These are phyloP conservation scores for Lanmaoa pseudosensibilis DNA, from an alignment of 768 basidiomycete genomes.

Conservation along the genomic window DNA sequence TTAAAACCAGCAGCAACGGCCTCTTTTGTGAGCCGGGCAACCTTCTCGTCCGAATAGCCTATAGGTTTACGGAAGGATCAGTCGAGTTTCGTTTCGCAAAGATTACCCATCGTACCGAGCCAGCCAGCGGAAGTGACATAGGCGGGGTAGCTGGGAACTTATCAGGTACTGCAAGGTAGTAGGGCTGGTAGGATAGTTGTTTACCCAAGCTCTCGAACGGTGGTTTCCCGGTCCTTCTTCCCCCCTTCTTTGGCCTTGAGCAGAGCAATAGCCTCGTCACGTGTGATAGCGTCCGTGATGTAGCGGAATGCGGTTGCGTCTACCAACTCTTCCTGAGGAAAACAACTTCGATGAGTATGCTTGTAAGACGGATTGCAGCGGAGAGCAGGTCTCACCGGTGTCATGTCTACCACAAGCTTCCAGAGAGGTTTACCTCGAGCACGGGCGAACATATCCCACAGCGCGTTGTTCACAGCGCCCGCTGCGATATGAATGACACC, in stretches of 20 bases:
- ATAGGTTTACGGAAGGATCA: slow-evolving; percentile 6
- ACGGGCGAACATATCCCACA: slow-evolving; percentile 93
- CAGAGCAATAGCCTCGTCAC: slow-evolving; percentile 83
- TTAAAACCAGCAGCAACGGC: too few species aligned
- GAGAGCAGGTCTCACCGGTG: slow-evolving; percentile 48
- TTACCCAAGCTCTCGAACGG: slow-evolving; percentile 68
- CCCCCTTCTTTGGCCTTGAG: slow-evolving; percentile 73
- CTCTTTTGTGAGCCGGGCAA: too few species aligned
- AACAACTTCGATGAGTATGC: not conserved
- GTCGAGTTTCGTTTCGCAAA: not conserved
- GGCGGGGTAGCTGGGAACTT: slow-evolving; percentile 70
- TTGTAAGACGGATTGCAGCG: not conserved
- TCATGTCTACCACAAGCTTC: slow-evolving; percentile 92
- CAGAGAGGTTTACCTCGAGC: slow-evolving; percentile 83
- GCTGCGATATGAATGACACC: slow-evolving; percentile 92
- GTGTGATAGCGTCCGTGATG: slow-evolving; percentile 91
- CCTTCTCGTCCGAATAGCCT: too few species aligned
- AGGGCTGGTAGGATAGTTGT: slow-evolving; percentile 9
- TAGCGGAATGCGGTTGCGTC: slow-evolving; percentile 79
- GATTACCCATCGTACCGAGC: slow-evolving; percentile 53
- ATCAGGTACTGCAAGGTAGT: not conserved
- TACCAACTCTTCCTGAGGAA: slow-evolving; percentile 70
- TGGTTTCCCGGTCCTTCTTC: slow-evolving; percentile 77
- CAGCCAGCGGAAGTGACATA: slow-evolving; percentile 94
- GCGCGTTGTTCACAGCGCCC: slow-evolving; percentile 85